Evolutionary conservation across 768 basidiomycete species (phyloP), one percentile per base, ranked within the genome.

Genomic region (Leccinum incarnatum): DNA sequence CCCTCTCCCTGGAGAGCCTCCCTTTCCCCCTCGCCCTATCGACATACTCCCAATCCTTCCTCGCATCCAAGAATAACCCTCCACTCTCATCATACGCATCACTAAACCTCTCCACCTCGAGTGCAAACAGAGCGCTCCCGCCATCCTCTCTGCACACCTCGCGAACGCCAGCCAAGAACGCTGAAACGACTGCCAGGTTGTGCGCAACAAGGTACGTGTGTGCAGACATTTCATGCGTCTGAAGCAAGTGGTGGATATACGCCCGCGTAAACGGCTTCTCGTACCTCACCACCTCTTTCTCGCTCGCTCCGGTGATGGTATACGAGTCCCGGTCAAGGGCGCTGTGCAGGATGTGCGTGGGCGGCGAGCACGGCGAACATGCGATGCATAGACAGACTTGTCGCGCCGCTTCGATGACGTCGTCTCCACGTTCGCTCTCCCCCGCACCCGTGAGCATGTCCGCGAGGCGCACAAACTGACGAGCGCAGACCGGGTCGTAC

Each of bases 181-280:
- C 69, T 42, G 86, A 81, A 27, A 92, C 73, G 1, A 93, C 81
- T 1, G 81, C 69, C 29, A 92, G 76, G 63, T 95, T 95, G 71
- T 95, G 93, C 73, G 85, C 78, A 11, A 78, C 80, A 17, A 95
- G 81, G 23, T 94, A 71, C 4, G 90, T 68, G 63, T 95, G 91
- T 1, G 91, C 87, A 0, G 87, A 84, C 93, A 95, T 94, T 71
- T 95, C 93, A 71, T 95, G 93, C 6, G 93, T 93, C 53, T 88
- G 86, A 36, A 94, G 75, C 14, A 95, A 82, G 65, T 95, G 93
- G 68, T 95, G 91, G 30, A 93, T 53, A 63, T 95, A 95, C 2
- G 89, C 88, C 14, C 81, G 78, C 5, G 78, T 61, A 62, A 75
- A 76, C 2, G 78, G 72, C 1, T 75, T 74, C 25, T 67, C 68